These are phyloP conservation scores for Cinnamomum micranthum DNA, from an alignment of 164 flowering plant genomes.

Conservation along the genomic window DNA sequence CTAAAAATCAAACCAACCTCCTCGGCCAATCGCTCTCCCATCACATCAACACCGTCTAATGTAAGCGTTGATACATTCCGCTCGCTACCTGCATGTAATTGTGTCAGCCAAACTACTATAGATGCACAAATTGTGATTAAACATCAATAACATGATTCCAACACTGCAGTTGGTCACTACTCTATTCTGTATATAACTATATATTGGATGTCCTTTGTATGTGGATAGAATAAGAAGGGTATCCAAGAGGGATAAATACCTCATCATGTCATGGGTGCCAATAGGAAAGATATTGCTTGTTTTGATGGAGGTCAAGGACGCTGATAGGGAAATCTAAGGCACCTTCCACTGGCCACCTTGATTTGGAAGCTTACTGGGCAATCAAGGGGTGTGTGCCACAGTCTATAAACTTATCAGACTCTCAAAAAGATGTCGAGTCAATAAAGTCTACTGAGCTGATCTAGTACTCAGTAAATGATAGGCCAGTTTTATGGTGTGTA, in stretches of 20 bases:
- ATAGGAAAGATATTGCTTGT: background rate
- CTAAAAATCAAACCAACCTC: constrained; percentile 51
- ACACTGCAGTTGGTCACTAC: background rate
- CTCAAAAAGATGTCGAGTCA: too few species aligned
- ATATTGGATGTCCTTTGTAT: background rate
- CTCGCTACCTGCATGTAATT: constrained; percentile 65
- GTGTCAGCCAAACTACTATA: constrained; percentile 3
- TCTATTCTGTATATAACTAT: background rate
- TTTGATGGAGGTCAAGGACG: background rate
- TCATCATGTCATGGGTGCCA: background rate
- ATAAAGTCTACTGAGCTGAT: too few species aligned
- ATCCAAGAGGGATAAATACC: background rate
- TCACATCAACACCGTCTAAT: constrained; percentile 94
- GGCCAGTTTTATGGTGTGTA: too few species aligned
- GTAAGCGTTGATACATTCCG: constrained; percentile 58
- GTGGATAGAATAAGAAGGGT: background rate
- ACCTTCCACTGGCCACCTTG: background rate
- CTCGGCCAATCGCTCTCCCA: constrained; percentile 85
- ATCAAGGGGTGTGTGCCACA: too few species aligned
- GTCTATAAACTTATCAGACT: too few species aligned
- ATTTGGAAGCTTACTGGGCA: background rate
- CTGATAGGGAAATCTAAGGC: background rate
- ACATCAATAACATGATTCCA: constrained; percentile 3
- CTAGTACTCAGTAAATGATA: too few species aligned
- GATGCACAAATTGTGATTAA: background rate